Conservation (phyloP, 2,329 filamentous ascomycete genomes). For the Botrytis fabae region DNA sequence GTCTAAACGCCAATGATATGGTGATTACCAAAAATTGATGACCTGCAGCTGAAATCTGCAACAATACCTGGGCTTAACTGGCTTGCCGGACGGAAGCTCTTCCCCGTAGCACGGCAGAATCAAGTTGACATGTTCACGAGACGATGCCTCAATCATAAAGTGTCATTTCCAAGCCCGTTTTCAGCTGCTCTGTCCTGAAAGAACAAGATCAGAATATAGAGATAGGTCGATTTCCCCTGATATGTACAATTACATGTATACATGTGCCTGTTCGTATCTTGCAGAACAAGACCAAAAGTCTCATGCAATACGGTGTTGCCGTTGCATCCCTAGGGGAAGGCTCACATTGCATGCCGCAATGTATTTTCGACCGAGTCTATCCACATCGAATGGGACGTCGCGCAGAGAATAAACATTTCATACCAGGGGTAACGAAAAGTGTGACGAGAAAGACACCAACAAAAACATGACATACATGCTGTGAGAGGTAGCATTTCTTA, state of each 20-base stretch:
- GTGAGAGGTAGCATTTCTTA: conserved; percentile 24
- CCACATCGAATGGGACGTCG: conserved; percentile 9
- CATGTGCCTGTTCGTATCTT: conserved; percentile 18
- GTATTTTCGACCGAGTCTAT: conserved; percentile 12
- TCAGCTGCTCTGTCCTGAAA: conserved; percentile 15
- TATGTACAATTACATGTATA: conserved; percentile 14
- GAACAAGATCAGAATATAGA: not conserved
- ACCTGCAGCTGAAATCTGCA: conserved; percentile 25
- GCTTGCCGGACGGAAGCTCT: conserved; percentile 21
- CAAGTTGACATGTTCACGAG: conserved; percentile 18
- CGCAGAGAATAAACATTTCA: conserved; percentile 2
- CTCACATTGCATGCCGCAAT: conserved; percentile 9
- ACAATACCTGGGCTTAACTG: conserved; percentile 12
- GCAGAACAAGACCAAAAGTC: conserved; percentile 2
- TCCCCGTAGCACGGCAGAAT: conserved; percentile 25
- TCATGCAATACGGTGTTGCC: conserved; percentile 21
- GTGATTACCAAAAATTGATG: conserved; percentile 22
- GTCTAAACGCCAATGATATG: conserved; percentile 22
- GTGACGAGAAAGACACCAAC: conserved; percentile 15
- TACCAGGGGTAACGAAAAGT: conserved; percentile 17
- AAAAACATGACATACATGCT: conserved; percentile 21
- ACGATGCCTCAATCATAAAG: conserved; percentile 18
- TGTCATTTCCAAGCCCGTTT: not conserved
- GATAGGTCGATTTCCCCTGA: not conserved
- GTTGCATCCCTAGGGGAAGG: conserved; percentile 18